Percentiles rank a stretch among this genome's conserved stretches.
phyloP scores from a whole-genome alignment of 2,329 filamentous ascomycete genomes.

The Diaporthe ampelina region DNA sequence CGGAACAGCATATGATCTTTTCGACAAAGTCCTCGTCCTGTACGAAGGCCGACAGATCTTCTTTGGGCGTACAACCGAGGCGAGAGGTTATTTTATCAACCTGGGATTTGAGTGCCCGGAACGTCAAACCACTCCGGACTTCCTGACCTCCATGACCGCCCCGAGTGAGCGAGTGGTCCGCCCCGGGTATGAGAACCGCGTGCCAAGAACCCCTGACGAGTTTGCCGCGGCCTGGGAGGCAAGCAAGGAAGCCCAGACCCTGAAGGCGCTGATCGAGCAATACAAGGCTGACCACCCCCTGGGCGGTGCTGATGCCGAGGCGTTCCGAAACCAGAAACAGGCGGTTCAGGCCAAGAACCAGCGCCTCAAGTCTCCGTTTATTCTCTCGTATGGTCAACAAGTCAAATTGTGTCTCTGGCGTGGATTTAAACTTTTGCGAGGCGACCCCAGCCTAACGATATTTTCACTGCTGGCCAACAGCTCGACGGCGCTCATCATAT shows the following conservation, averaged over 20 bases:
- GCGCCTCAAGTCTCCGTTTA: constrained; percentile 83
- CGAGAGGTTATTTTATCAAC: constrained; percentile 75
- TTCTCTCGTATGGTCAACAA: constrained; percentile 82
- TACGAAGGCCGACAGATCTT: constrained; percentile 75
- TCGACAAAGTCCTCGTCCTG: constrained; percentile 71
- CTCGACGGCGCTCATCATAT: constrained; percentile 81
- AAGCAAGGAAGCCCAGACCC: constrained; percentile 63
- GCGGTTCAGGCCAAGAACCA: constrained; percentile 69
- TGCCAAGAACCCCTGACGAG: constrained; percentile 72
- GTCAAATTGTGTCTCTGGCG: constrained; percentile 84
- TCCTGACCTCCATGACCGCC: constrained; percentile 79
- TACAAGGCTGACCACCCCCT: constrained; percentile 68
- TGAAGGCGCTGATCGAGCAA: constrained; percentile 67
- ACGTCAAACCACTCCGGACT: constrained; percentile 79
- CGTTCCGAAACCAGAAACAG: constrained; percentile 67
- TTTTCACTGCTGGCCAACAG: constrained; percentile 79
- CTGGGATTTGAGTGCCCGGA: constrained; percentile 77
- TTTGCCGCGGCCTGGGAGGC: constrained; percentile 72
- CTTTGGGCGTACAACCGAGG: constrained; percentile 72
- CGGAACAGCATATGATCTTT: constrained; percentile 73
- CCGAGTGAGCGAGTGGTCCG: constrained; percentile 69
- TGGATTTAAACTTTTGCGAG: constrained; percentile 81
- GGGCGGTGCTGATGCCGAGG: constrained; percentile 67
- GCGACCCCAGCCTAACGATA: constrained; percentile 82
- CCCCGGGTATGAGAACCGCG: constrained; percentile 67